These are phyloP conservation scores for Candida parachauliodes DNA, from an alignment of 805 yeast species.

Conservation along the genomic window DNA sequence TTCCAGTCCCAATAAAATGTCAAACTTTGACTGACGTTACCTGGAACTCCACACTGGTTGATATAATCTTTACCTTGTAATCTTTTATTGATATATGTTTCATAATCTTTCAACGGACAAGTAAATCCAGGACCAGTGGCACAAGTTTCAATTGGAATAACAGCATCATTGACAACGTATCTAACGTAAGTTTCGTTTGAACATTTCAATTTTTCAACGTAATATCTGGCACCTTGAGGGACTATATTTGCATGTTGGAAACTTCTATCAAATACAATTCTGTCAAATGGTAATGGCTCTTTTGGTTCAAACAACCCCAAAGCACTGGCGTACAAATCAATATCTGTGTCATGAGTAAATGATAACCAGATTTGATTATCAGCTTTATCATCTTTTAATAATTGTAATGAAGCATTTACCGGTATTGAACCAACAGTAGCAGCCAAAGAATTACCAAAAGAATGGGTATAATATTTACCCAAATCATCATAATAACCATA, in stretches of 20 bases:
- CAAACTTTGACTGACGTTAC: slow-evolving; percentile 12
- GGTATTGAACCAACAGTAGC: slow-evolving; percentile 56
- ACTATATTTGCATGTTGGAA: slow-evolving; percentile 38
- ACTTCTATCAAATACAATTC: slow-evolving; percentile 20
- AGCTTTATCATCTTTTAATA: slow-evolving; percentile 35
- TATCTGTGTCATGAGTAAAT: slow-evolving; percentile 68
- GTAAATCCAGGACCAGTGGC: slow-evolving; percentile 53
- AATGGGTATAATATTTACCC: slow-evolving; percentile 53
- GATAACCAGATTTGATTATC: slow-evolving; percentile 54
- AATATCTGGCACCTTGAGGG: slow-evolving; percentile 57
- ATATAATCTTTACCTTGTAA: slow-evolving; percentile 11
- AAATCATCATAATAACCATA: slow-evolving; percentile 59
- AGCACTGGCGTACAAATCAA: slow-evolving; percentile 55
- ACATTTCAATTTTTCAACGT: slow-evolving; percentile 49
- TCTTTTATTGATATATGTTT: slow-evolving; percentile 10
- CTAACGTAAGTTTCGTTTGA: slow-evolving; percentile 42
- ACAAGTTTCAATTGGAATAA: slow-evolving; percentile 47
- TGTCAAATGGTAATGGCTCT: slow-evolving; percentile 36
- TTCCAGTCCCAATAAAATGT: slow-evolving; percentile 25
- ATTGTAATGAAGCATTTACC: slow-evolving; percentile 40
- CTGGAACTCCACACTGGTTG: slow-evolving; percentile 14
- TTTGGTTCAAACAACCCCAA: slow-evolving; percentile 49
- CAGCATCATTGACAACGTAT: slow-evolving; percentile 50
- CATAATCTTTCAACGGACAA: slow-evolving; percentile 22
- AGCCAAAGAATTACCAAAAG: slow-evolving; percentile 56